These are phyloP conservation scores for Trichosporon faecale DNA, from an alignment of 1,284 basidiomycete species.

Conservation along the genomic window DNA sequence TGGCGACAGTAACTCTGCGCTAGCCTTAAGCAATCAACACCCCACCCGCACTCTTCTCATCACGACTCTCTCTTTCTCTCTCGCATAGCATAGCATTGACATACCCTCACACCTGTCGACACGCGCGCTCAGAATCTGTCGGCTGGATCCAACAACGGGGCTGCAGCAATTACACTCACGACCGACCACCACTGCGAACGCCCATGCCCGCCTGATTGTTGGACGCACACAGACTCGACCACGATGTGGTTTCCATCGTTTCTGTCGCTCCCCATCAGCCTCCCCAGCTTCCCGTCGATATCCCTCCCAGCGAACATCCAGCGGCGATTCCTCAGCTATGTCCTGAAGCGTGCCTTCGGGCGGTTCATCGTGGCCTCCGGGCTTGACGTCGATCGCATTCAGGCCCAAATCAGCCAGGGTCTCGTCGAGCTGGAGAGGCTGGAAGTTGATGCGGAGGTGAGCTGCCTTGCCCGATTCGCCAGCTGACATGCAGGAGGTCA, in stretches of 20 bases:
- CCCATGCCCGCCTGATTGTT: neutral
- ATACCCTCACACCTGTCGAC: neutral
- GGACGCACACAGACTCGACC: neutral
- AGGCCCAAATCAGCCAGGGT: slow-evolving; percentile 86
- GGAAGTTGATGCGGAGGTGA: slow-evolving; percentile 70
- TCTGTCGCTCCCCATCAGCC: slow-evolving; percentile 36
- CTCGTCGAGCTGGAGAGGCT: slow-evolving; percentile 80
- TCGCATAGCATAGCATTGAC: neutral
- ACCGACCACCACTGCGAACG: neutral
- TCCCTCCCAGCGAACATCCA: slow-evolving; percentile 79
- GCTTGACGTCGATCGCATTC: slow-evolving; percentile 79
- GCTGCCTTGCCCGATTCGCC: slow-evolving; percentile 29
- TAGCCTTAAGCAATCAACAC: neutral
- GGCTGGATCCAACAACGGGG: too few species aligned
- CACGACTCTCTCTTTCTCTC: neutral
- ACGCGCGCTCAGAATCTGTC: neutral
- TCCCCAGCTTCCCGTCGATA: slow-evolving; percentile 43
- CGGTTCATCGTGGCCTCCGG: slow-evolving; percentile 83
- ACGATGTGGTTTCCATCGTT: slow-evolving; percentile 45
- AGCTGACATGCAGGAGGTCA: slow-evolving; percentile 65
- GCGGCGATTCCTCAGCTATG: slow-evolving; percentile 81
- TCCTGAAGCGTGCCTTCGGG: slow-evolving; percentile 77
- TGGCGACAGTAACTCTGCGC: slow-evolving; percentile 1
- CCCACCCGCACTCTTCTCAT: neutral
- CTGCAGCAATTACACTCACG: neutral